Conservation (phyloP, 257 asterid genomes). For the Gentiana macrophylla region DNA sequence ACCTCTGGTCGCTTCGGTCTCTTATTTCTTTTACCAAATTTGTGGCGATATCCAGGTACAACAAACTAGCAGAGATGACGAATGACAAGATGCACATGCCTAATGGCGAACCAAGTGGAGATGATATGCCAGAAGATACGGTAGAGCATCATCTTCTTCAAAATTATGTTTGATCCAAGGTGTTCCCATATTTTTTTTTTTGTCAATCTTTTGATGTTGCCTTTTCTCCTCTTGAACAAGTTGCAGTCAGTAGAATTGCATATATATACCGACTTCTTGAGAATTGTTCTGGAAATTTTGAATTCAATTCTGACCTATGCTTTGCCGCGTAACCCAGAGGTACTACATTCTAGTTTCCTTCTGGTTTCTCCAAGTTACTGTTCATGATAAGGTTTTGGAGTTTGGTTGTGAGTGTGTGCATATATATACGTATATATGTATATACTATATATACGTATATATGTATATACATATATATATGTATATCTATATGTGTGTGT, state of each 20-base stretch:
- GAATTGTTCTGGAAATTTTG: constrained; percentile 82
- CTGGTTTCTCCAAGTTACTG: constrained; percentile 8
- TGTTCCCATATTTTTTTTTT: no score
- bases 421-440: no score
- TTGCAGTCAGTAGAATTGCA: constrained; percentile 81
- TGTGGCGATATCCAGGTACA: constrained; percentile 49
- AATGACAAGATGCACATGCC: constrained; percentile 56
- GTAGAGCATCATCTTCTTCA: constrained; percentile 21
- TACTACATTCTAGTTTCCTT: constrained; percentile 17
- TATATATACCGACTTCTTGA: constrained; percentile 71
- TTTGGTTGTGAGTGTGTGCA: no score
- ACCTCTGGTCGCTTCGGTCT: neutral
- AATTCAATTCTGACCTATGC: constrained; percentile 75
- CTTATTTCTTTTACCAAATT: constrained; percentile 9
- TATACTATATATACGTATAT: no score
- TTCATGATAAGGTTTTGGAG: neutral
- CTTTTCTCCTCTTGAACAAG: no score
- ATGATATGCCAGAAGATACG: constrained; percentile 59
- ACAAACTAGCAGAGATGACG: constrained; percentile 80
- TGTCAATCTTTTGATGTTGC: neutral
- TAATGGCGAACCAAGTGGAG: constrained; percentile 53
- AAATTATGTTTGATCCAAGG: neutral
- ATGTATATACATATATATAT: no score
- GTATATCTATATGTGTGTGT: no score
- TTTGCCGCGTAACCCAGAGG: constrained; percentile 92